Evolutionary conservation across 2,329 filamentous ascomycete species (phyloP).

Genomic region (Fusarium guadeloupense): DNA sequence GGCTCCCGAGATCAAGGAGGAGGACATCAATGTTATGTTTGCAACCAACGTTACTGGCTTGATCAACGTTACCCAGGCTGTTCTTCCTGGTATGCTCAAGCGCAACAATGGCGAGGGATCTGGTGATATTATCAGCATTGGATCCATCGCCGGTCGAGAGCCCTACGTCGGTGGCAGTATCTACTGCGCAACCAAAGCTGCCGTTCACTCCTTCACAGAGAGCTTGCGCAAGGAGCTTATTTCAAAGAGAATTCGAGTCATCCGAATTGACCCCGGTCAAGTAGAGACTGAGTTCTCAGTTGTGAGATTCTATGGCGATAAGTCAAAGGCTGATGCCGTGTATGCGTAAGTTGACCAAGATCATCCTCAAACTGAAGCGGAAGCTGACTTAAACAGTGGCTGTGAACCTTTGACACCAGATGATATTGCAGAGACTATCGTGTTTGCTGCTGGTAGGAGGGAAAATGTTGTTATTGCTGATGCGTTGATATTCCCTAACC

Average conservation of each 20-base stretch:
- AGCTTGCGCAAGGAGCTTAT: conserved; percentile 83
- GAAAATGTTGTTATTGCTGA: conserved; percentile 94
- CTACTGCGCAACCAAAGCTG: conserved; percentile 92
- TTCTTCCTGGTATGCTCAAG: conserved; percentile 82
- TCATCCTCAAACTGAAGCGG: rapidly evolving
- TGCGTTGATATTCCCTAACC: conserved; percentile 84
- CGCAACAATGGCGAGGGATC: conserved; percentile 74
- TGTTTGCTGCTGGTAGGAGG: conserved; percentile 82
- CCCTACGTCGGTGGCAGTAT: conserved; percentile 86
- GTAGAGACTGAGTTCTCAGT: conserved; percentile 96
- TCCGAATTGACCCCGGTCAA: conserved; percentile 89
- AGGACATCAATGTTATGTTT: conserved; percentile 89
- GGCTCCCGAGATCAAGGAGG: conserved; percentile 83
- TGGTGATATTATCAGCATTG: conserved; percentile 95
- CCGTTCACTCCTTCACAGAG: conserved; percentile 85
- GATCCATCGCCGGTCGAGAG: conserved; percentile 89
- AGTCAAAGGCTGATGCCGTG: conserved; percentile 86
- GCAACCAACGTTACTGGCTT: conserved; percentile 92
- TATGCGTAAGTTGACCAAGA: conserved; percentile 70
- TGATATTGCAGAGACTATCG: conserved; percentile 89
- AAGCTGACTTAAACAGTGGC: conserved; percentile 57
- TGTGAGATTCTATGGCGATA: conserved; percentile 87
- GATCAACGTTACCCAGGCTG: conserved; percentile 94
- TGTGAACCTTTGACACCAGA: conserved; percentile 86
- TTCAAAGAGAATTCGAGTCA: conserved; percentile 79